Percentiles rank a stretch among this genome's conserved stretches.
phyloP scores from a whole-genome alignment of 1,284 basidiomycete species.

The Pascua sp. region DNA sequence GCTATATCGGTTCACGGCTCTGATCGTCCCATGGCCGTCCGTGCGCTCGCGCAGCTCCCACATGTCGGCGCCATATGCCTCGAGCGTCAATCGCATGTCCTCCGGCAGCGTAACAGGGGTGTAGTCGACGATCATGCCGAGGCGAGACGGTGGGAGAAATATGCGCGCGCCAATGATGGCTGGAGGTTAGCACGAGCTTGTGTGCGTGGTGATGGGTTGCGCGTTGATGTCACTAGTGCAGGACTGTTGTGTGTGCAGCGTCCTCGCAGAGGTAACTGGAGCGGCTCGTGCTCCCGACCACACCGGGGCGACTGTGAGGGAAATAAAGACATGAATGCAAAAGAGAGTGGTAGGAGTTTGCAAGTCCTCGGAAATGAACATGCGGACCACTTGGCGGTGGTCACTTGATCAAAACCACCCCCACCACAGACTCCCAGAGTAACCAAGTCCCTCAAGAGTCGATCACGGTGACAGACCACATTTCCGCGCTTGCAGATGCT shows the following conservation, averaged over 20 bases:
- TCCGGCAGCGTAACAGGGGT: conserved; percentile 26
- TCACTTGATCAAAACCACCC: no score
- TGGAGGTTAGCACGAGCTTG: conserved; percentile 5
- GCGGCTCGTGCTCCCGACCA: no score
- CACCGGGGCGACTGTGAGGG: neutral
- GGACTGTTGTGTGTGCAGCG: no score
- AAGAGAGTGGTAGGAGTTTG: neutral
- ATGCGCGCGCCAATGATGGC: conserved; percentile 43
- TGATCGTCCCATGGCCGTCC: conserved; percentile 36
- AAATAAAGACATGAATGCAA: neutral
- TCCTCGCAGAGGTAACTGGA: no score
- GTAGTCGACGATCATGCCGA: conserved; percentile 44
- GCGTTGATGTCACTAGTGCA: neutral
- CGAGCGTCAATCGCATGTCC: conserved; percentile 25
- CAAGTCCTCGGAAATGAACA: no score
- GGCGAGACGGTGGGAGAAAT: conserved; percentile 31
- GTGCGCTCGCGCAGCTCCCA: conserved; percentile 31
- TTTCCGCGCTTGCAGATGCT: no score
- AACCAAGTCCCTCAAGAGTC: no score
- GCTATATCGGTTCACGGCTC: conserved; percentile 40
- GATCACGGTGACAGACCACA: no score
- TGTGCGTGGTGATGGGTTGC: no score
- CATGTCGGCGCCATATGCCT: conserved; percentile 36
- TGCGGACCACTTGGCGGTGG: no score
- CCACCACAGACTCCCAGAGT: no score